Percentiles rank a stretch among this genome's conserved stretches.
Evolutionary conservation across 306 rosid species (phyloP).

Genomic region (Myrica gale): DNA sequence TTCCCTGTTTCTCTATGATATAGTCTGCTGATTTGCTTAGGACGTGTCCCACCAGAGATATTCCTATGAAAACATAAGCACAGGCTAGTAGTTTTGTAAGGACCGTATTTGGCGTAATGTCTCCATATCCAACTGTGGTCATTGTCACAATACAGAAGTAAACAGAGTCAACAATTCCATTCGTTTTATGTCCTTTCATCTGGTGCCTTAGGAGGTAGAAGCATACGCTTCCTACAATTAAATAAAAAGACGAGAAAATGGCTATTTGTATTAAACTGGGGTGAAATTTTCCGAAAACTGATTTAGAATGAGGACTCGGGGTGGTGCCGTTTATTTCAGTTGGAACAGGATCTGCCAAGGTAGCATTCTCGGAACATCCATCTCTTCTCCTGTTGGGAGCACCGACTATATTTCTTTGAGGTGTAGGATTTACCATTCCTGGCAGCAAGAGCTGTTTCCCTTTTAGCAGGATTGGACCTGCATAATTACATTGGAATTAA

Average conservation of each 20-base stretch:
- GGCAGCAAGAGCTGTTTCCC: slow-evolving; percentile 44
- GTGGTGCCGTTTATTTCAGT: not conserved
- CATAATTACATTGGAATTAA: too few relatives aligned
- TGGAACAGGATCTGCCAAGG: slow-evolving; percentile 1
- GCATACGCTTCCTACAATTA: slow-evolving; percentile 42
- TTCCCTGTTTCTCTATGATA: slow-evolving; percentile 46
- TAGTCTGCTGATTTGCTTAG: slow-evolving; percentile 46
- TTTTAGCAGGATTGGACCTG: slow-evolving; percentile 23
- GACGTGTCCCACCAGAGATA: slow-evolving; percentile 38
- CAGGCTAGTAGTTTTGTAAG: slow-evolving; percentile 46
- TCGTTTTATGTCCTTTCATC: slow-evolving; percentile 42
- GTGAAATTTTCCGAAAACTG: slow-evolving; percentile 26
- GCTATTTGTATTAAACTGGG: slow-evolving; percentile 32
- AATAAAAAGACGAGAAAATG: slow-evolving; percentile 30
- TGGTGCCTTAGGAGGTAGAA: slow-evolving; percentile 41
- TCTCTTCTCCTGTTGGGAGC: slow-evolving; percentile 36
- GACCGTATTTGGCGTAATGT: slow-evolving; percentile 38
- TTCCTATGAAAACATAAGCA: slow-evolving; percentile 50
- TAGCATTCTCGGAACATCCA: slow-evolving; percentile 26
- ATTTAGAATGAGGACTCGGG: not conserved
- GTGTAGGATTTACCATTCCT: slow-evolving; percentile 13
- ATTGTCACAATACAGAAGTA: slow-evolving; percentile 54
- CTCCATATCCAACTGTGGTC: slow-evolving; percentile 62
- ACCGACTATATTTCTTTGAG: slow-evolving; percentile 23
- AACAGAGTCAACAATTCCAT: slow-evolving; percentile 42